Percentiles rank a stretch among this genome's conserved stretches.
These are phyloP conservation scores for Chlamydomonas reinhardtii DNA, from an alignment of 163 green algal genomes.

Conservation along the genomic window DNA sequence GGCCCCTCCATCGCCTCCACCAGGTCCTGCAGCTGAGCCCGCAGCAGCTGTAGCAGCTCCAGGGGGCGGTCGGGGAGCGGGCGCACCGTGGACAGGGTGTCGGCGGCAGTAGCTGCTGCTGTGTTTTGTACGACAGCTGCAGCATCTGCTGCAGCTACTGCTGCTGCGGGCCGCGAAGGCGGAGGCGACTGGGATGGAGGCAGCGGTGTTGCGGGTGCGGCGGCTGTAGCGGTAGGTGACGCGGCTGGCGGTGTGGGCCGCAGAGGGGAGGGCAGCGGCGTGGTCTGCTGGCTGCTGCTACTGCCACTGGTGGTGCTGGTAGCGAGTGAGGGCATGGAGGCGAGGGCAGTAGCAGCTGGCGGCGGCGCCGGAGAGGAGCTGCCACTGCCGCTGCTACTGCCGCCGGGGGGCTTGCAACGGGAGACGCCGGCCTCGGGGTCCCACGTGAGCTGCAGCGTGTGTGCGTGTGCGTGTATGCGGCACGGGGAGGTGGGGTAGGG, in stretches of 20 bases:
- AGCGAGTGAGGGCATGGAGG: neutral
- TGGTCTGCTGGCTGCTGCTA: neutral
- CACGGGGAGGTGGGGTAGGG: too few relatives aligned
- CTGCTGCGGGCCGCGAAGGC: too few relatives aligned
- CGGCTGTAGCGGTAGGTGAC: neutral
- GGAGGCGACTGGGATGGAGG: too few relatives aligned
- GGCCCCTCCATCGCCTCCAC: constrained; percentile 12
- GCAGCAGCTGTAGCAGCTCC: constrained; percentile 76
- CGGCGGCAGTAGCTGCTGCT: too few relatives aligned
- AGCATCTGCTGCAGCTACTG: too few relatives aligned
- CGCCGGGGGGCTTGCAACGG: constrained; percentile 32
- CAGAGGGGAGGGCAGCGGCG: neutral
- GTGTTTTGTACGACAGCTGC: too few relatives aligned
- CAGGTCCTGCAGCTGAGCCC: constrained; percentile 76
- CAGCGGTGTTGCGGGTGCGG: too few relatives aligned
- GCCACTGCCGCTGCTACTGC: neutral
- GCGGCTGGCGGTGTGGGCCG: neutral
- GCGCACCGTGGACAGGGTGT: neutral
- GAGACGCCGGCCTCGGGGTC: neutral
- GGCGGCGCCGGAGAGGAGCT: too few relatives aligned
- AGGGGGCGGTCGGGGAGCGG: constrained; percentile 75
- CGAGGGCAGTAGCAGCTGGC: too few relatives aligned
- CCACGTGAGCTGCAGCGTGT: constrained; percentile 6
- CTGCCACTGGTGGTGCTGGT: too few relatives aligned
- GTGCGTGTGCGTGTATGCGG: too few relatives aligned